phyloP scores from a whole-genome alignment of 495 filamentous ascomycete species.

The Lasiosphaeria hispida region DNA sequence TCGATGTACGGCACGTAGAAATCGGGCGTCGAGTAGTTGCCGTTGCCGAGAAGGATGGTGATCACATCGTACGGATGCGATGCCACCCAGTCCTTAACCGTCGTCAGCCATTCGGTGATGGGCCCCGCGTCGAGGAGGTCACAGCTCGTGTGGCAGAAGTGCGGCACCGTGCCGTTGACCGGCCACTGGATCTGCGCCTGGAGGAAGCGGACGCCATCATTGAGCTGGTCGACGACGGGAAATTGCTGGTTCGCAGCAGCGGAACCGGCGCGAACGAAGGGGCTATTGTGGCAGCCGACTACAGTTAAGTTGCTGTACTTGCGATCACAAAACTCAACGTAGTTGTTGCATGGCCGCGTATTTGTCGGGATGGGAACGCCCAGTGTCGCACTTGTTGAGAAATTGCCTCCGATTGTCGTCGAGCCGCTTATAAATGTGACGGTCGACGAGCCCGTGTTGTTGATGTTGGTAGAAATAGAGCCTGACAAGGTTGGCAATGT shows the following conservation, averaged over 20 bases:
- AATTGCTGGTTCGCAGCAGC: slow-evolving; percentile 75
- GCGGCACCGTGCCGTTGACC: slow-evolving; percentile 45
- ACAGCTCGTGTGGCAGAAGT: slow-evolving; percentile 75
- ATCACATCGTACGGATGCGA: slow-evolving; percentile 83
- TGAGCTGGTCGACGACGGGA: slow-evolving; percentile 68
- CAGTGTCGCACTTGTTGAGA: slow-evolving; percentile 37
- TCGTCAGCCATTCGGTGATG: slow-evolving; percentile 67
- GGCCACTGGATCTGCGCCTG: slow-evolving; percentile 71
- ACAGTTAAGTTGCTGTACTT: slow-evolving; percentile 88
- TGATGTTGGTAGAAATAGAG: slow-evolving; percentile 41
- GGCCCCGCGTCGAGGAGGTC: slow-evolving; percentile 75
- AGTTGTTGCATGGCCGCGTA: slow-evolving; percentile 80
- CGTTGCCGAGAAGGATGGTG: slow-evolving; percentile 86
- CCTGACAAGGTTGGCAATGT: slow-evolving; percentile 31
- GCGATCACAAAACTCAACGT: slow-evolving; percentile 76
- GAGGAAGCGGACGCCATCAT: slow-evolving; percentile 88
- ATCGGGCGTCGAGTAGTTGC: slow-evolving; percentile 56
- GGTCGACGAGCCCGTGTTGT: slow-evolving; percentile 33
- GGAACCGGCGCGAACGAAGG: slow-evolving; percentile 70
- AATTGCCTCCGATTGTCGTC: slow-evolving; percentile 31
- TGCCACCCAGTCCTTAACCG: slow-evolving; percentile 70
- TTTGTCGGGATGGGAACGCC: slow-evolving; percentile 53
- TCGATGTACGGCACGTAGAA: slow-evolving; percentile 53
- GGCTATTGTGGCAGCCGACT: slow-evolving; percentile 83
- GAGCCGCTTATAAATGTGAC: slow-evolving; percentile 46